A percentile compares a stretch with the other conserved stretches of the same genome.
These are phyloP conservation scores for Boechera stricta DNA, from an alignment of 345 rosid species.

Conservation along the genomic window DNA sequence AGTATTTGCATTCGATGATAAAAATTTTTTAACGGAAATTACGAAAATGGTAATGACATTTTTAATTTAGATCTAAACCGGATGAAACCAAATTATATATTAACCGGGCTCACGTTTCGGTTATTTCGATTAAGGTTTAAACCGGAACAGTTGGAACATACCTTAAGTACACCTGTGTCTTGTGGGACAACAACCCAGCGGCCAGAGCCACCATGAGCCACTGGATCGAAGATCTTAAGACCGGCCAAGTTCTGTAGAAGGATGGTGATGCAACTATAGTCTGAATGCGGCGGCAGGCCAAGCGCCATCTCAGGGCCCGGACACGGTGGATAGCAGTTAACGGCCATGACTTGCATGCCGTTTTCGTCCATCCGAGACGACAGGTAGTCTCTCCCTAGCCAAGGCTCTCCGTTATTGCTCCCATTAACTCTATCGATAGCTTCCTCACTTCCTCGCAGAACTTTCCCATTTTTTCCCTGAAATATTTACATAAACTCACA, in stretches of 20 bases:
- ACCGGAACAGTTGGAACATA: slow-evolving; percentile 6
- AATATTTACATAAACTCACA: neutral
- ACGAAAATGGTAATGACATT: neutral
- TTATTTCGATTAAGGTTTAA: neutral
- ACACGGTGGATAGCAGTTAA: slow-evolving; percentile 68
- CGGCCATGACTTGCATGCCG: slow-evolving; percentile 67
- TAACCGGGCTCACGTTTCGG: neutral
- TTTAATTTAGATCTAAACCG: neutral
- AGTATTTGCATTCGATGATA: neutral
- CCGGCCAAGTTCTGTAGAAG: slow-evolving; percentile 61
- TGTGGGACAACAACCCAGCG: slow-evolving; percentile 57
- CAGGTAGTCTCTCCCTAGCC: slow-evolving; percentile 55
- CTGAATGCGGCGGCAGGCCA: slow-evolving; percentile 71
- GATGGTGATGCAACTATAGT: slow-evolving; percentile 66
- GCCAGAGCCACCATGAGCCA: slow-evolving; percentile 38
- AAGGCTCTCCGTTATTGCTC: slow-evolving; percentile 57
- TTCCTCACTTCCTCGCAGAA: slow-evolving; percentile 50
- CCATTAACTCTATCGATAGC: slow-evolving; percentile 54
- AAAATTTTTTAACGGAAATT: neutral
- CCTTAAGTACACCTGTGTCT: slow-evolving; percentile 58
- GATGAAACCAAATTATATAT: neutral
- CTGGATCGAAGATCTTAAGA: slow-evolving; percentile 55
- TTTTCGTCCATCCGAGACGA: slow-evolving; percentile 47
- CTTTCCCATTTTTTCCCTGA: slow-evolving; percentile 65
- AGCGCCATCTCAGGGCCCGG: slow-evolving; percentile 53